These are phyloP conservation scores for Ogataea kodamae DNA, from an alignment of 805 yeast genomes.

Conservation along the genomic window DNA sequence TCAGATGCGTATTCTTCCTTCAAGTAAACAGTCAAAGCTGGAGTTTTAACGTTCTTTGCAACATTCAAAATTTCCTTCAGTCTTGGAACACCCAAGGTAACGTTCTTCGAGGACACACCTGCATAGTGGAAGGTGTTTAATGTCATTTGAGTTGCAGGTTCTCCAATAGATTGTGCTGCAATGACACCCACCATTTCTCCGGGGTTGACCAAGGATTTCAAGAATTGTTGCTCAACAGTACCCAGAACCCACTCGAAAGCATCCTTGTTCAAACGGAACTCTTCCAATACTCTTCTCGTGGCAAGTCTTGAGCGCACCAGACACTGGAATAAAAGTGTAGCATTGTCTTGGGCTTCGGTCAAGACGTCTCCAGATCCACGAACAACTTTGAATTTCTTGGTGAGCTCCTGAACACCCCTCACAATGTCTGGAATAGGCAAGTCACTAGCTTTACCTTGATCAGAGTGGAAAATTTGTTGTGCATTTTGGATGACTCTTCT, in stretches of 20 bases:
- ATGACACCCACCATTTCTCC: conserved; percentile 99
- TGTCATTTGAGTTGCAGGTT: conserved; percentile 98
- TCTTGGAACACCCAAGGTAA: conserved; percentile 96
- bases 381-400: conserved; percentile 65
- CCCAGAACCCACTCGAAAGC: conserved; percentile 97
- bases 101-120: conserved; percentile 95
- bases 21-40: conserved; percentile 94
- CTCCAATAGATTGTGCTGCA: conserved; percentile 98
- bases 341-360: conserved; percentile 87
- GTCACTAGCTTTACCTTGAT: conserved; percentile 86
- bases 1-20: conserved; percentile 77
- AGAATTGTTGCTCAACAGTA: conserved; percentile 90
- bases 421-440: conserved; percentile 81
- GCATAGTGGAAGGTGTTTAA: conserved; percentile 97
- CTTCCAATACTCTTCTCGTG: conserved; percentile 86
- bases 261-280: conserved; percentile 73
- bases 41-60: conserved; percentile 98
- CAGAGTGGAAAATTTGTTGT: conserved; percentile 93
- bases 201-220: conserved; percentile 86
- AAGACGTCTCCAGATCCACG: conserved; percentile 76
- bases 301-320: conserved; percentile 90
- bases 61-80: conserved; percentile 96
- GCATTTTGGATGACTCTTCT: conserved; percentile 97
- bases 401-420: conserved; percentile 62
- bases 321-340: conserved; percentile 85